phyloP scores from a whole-genome alignment of 306 rosid genomes.

The Oxytropis ochrocephala region DNA sequence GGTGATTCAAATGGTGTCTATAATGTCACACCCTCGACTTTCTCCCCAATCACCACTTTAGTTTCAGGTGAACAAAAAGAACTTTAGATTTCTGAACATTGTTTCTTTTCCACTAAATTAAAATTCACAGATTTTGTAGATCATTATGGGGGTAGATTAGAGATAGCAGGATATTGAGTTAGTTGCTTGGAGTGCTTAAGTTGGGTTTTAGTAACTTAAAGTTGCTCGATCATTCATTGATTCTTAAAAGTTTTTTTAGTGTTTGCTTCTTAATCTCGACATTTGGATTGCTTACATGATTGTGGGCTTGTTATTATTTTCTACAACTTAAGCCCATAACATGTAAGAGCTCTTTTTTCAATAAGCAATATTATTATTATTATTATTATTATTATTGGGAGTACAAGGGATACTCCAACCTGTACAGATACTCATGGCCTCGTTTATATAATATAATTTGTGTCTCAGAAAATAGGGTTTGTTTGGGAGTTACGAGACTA shows the following conservation, averaged over 20 bases:
- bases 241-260: slow-evolving; percentile 13
- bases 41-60: slow-evolving; percentile 8
- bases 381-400: too few relatives aligned
- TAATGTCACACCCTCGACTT: slow-evolving; percentile 5
- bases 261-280: background rate
- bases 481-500: too few relatives aligned
- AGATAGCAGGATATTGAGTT: background rate
- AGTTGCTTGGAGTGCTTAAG: slow-evolving; percentile 32
- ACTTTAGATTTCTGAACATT: slow-evolving; percentile 17
- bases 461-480: too few relatives aligned
- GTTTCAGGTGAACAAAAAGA: slow-evolving; percentile 25
- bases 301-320: background rate
- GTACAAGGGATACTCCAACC: too few relatives aligned
- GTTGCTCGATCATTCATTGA: slow-evolving; percentile 35
- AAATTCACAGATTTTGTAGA: slow-evolving; percentile 10
- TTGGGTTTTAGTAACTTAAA: slow-evolving; percentile 40
- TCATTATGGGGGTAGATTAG: background rate
- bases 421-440: too few relatives aligned
- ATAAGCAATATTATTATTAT: too few relatives aligned
- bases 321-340: too few relatives aligned
- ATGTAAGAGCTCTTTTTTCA: too few relatives aligned
- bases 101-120: slow-evolving; percentile 12
- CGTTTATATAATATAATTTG: too few relatives aligned
- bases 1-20: slow-evolving; percentile 21
- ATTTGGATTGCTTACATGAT: background rate